These are phyloP conservation scores for Stagonosporopsis chrysanthemi DNA, from an alignment of 2,329 filamentous ascomycete genomes.

Conservation along the genomic window DNA sequence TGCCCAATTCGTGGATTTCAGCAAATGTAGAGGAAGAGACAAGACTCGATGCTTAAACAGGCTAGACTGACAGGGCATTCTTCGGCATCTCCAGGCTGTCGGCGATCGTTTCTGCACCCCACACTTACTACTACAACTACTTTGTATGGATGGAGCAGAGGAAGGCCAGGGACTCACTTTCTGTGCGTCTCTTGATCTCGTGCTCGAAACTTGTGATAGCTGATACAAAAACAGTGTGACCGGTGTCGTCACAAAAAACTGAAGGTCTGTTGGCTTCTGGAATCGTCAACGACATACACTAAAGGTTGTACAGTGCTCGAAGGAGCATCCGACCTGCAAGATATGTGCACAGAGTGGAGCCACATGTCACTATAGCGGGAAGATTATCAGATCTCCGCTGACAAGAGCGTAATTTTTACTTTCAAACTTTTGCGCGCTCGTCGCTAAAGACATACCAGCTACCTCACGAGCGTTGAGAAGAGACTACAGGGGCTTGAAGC, in stretches of 20 bases:
- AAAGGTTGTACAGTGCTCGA: slow-evolving; percentile 28
- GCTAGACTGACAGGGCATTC: slow-evolving; percentile 3
- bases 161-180: slow-evolving; percentile 27
- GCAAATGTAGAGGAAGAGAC: neutral
- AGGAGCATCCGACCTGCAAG: slow-evolving; percentile 31
- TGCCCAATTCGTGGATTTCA: neutral
- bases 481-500: slow-evolving; percentile 28
- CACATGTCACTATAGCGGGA: slow-evolving; percentile 36
- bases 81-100: neutral
- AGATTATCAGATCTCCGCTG: slow-evolving; percentile 34
- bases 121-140: slow-evolving; percentile 7
- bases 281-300: neutral
- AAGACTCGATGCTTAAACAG: neutral
- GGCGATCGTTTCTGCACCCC: slow-evolving; percentile 8
- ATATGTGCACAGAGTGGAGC: slow-evolving; percentile 30
- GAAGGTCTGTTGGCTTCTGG: slow-evolving; percentile 17
- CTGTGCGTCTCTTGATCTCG: slow-evolving; percentile 14
- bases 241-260: slow-evolving; percentile 37
- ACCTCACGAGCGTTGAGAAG: slow-evolving; percentile 35
- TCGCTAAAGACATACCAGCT: slow-evolving; percentile 12
- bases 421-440: neutral
- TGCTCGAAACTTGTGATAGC: neutral
- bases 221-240: slow-evolving; percentile 27
- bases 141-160: slow-evolving; percentile 35
- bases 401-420: slow-evolving; percentile 26